Evolutionary conservation across 2,329 filamentous ascomycete species (phyloP).

Genomic region (Dactylellina drechsleri): DNA sequence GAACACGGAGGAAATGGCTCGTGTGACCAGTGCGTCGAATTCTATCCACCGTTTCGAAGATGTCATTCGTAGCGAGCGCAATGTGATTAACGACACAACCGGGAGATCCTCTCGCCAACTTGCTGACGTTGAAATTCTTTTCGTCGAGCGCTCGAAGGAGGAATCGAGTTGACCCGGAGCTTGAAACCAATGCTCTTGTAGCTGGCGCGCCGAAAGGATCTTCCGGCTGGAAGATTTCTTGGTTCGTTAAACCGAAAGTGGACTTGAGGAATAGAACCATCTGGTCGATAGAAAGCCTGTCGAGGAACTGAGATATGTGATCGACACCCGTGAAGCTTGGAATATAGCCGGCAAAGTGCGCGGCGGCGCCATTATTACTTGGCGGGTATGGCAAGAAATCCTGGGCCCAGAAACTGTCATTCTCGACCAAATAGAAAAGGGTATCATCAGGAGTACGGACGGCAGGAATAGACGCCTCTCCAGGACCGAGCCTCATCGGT

Average conservation of each 20-base stretch:
- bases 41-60: conserved; percentile 55
- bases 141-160: conserved; percentile 53
- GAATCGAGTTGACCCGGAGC: conserved; percentile 43
- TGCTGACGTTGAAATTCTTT: conserved; percentile 54
- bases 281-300: conserved; percentile 52
- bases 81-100: conserved; percentile 55
- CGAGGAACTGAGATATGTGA: conserved; percentile 55
- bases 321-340: conserved; percentile 50
- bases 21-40: conserved; percentile 51
- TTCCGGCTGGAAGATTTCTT: conserved; percentile 54
- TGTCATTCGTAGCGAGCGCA: conserved; percentile 52
- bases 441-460: conserved; percentile 55
- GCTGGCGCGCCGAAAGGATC: conserved; percentile 54
- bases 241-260: conserved; percentile 49
- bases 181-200: conserved; percentile 54
- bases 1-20: conserved; percentile 55
- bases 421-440: conserved; percentile 54
- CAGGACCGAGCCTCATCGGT: conserved; percentile 51
- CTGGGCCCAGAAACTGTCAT: conserved; percentile 56
- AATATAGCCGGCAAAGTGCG: conserved; percentile 51
- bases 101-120: conserved; percentile 45
- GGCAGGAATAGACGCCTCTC: conserved; percentile 53
- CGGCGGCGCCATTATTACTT: conserved; percentile 43
- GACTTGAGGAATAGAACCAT: conserved; percentile 54
- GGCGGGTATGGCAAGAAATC: conserved; percentile 52